These are phyloP conservation scores for Fusarium neocosmosporiellum DNA, from an alignment of 2,329 filamentous ascomycete genomes.

Conservation along the genomic window DNA sequence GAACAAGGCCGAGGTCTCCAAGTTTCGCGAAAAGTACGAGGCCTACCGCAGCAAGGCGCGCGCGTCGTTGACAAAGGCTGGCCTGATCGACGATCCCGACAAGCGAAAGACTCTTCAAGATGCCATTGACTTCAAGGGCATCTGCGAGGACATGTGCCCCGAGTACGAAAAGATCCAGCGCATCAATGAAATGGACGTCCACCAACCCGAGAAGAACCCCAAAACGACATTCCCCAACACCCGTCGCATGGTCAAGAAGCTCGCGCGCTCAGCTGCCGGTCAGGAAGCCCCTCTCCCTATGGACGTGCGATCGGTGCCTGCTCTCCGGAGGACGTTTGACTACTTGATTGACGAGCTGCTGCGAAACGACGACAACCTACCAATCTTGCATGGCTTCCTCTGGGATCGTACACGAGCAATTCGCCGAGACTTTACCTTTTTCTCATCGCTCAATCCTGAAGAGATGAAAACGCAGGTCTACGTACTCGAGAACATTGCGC, in stretches of 20 bases:
- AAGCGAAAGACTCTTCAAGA: conserved; percentile 71
- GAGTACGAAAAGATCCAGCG: conserved; percentile 73
- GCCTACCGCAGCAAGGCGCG: conserved; percentile 68
- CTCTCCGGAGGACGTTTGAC: conserved; percentile 69
- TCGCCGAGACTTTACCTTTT: conserved; percentile 75
- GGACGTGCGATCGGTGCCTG: conserved; percentile 71
- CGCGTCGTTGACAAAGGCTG: conserved; percentile 66
- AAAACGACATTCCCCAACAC: conserved; percentile 59
- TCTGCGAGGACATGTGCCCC: conserved; percentile 77
- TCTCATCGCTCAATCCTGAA: conserved; percentile 67
- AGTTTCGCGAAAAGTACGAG: conserved; percentile 66
- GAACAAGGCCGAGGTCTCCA: conserved; percentile 63
- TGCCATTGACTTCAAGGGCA: conserved; percentile 74
- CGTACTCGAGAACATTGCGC: conserved; percentile 72
- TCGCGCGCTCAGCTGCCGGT: conserved; percentile 75
- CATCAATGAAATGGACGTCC: conserved; percentile 70
- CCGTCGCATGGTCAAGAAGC: conserved; percentile 72
- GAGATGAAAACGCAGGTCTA: conserved; percentile 71
- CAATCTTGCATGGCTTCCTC: conserved; percentile 69
- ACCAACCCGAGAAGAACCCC: conserved; percentile 64
- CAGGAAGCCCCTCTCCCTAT: conserved; percentile 75
- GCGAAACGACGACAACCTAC: conserved; percentile 64
- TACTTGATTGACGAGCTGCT: conserved; percentile 72
- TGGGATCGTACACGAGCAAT: conserved; percentile 77
- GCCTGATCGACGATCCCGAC: conserved; percentile 73